Percentiles rank a stretch among this genome's conserved stretches.
phyloP scores from a whole-genome alignment of 2,329 filamentous ascomycete species.

The Pestalotiopsis sp. region DNA sequence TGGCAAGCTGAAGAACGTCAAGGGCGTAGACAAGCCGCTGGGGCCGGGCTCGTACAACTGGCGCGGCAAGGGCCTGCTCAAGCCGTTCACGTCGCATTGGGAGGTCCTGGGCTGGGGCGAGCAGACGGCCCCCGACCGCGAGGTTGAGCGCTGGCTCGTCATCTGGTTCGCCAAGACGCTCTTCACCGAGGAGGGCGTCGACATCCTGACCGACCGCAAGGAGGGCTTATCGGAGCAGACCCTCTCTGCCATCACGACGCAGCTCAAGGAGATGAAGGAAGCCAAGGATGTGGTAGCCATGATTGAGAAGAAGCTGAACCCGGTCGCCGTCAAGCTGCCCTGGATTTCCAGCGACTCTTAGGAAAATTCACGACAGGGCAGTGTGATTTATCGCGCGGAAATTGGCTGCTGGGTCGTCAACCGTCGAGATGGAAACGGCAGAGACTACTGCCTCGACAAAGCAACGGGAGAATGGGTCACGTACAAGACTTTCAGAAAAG shows the following conservation, averaged over 20 bases:
- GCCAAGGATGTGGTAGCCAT: slow-evolving; percentile 57
- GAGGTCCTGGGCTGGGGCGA: slow-evolving; percentile 79
- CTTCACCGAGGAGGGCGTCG: slow-evolving; percentile 81
- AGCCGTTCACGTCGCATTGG: slow-evolving; percentile 76
- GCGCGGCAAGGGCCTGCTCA: slow-evolving; percentile 76
- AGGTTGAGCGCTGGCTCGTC: slow-evolving; percentile 69
- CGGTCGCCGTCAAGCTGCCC: slow-evolving; percentile 54
- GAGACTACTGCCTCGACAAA: not conserved
- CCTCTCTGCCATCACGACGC: slow-evolving; percentile 57
- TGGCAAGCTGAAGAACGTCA: slow-evolving; percentile 59
- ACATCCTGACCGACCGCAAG: slow-evolving; percentile 70
- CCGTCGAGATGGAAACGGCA: not conserved
- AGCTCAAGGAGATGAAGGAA: slow-evolving; percentile 53
- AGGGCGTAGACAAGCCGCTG: slow-evolving; percentile 61
- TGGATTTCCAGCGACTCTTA: slow-evolving; percentile 39
- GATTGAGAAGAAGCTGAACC: slow-evolving; percentile 49
- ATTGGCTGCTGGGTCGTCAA: not conserved
- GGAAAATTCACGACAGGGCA: not conserved
- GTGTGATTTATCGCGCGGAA: not conserved
- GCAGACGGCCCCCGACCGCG: slow-evolving; percentile 34
- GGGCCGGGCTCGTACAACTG: slow-evolving; percentile 65
- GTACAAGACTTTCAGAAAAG: too few species aligned
- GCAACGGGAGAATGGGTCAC: not conserved
- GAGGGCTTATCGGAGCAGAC: slow-evolving; percentile 63
- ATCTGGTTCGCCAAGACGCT: slow-evolving; percentile 84